These are phyloP conservation scores for Aureobasidium subglaciale DNA, from an alignment of 2,329 filamentous ascomycete species.

Conservation along the genomic window DNA sequence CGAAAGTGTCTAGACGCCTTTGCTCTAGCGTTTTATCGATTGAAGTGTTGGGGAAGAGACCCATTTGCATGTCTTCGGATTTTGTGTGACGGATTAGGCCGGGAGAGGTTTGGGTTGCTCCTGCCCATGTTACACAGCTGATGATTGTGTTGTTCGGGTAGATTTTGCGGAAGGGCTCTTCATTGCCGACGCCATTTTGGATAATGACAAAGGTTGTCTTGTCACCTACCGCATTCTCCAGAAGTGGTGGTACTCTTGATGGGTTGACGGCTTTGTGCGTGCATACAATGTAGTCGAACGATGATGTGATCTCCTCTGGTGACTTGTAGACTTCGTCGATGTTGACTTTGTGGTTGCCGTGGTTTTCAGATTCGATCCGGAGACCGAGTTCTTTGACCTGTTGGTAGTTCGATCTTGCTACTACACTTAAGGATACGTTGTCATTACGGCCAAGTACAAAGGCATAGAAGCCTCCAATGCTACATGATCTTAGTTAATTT, in stretches of 20 bases:
- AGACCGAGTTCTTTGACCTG: conserved; percentile 37
- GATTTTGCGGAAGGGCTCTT: conserved; percentile 44
- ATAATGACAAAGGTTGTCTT: conserved; percentile 52
- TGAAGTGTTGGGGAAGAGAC: conserved; percentile 40
- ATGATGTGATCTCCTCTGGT: conserved; percentile 25
- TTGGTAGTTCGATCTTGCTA: conserved; percentile 41
- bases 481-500: conserved; percentile 20
- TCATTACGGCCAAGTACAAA: conserved; percentile 43
- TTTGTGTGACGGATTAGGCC: conserved; percentile 46
- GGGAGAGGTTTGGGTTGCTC: conserved; percentile 44
- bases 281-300: conserved; percentile 43
- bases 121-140: conserved; percentile 51
- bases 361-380: conserved; percentile 35
- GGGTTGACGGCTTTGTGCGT: conserved; percentile 40
- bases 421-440: conserved; percentile 36
- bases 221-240: conserved; percentile 33
- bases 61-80: conserved; percentile 50
- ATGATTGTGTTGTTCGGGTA: conserved; percentile 50
- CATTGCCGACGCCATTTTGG: conserved; percentile 58
- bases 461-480: conserved; percentile 53
- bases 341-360: conserved; percentile 30
- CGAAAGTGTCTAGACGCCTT: conserved; percentile 35
- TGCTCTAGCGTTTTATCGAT: conserved; percentile 29
- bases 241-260: conserved; percentile 29
- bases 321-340: conserved; percentile 30